phyloP scores from a whole-genome alignment of 1,139 yeast species.

The Kodamaea plutei region DNA sequence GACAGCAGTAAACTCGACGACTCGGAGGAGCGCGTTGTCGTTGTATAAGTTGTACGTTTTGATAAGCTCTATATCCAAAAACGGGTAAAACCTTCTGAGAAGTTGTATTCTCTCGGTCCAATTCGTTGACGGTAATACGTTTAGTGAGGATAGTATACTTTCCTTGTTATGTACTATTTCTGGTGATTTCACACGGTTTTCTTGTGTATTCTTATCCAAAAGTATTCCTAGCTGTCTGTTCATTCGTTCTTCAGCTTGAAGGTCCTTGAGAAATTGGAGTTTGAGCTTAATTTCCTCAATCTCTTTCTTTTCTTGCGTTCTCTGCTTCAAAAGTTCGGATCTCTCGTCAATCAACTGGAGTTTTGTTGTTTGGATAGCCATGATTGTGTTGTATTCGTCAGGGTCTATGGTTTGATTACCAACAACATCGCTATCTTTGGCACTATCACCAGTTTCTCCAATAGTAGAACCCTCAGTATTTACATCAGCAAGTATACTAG shows the following conservation, averaged over 20 bases:
- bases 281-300: conserved; percentile 21
- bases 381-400: conserved; percentile 2
- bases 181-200: no score
- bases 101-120: conserved; percentile 30
- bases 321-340: conserved; percentile 18
- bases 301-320: conserved; percentile 17
- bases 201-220: conserved; percentile 22
- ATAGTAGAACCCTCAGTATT: no score
- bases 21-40: conserved; percentile 13
- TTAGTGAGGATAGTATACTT: no score
- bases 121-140: conserved; percentile 35
- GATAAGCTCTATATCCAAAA: conserved; percentile 21
- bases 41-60: conserved; percentile 12
- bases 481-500: no score
- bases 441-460: no score
- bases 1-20: conserved; percentile 19
- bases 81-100: conserved; percentile 26
- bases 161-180: no score
- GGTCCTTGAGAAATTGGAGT: conserved; percentile 16
- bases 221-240: conserved; percentile 18
- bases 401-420: no score
- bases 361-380: conserved; percentile 19
- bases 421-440: no score
- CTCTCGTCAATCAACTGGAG: conserved; percentile 18
- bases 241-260: conserved; percentile 13